Base-by-base conservation (phyloP, 208 protist species). In the Trypanosoma lewisi region DNA sequence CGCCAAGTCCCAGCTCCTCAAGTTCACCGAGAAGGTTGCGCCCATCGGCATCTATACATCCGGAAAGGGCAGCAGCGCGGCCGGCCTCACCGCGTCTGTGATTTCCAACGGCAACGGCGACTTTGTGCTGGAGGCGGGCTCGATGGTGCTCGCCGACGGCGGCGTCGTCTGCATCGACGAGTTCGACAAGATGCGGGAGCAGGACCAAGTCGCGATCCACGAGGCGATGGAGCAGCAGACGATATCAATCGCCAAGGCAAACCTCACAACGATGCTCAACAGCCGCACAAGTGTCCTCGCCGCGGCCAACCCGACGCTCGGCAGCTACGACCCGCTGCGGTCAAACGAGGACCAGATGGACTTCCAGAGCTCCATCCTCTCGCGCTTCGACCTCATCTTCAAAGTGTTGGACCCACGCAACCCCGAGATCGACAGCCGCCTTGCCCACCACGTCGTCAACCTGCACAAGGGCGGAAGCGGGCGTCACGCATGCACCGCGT, bases 211-310 rank as follows among this genome's bases (percentile, higher is more conserved):
- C 0, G 98, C 98, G 8, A 99, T 99, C 68, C 99, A 99, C 81
- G 98, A 99, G 80, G 99, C 99, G 17, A 99, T 99, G 99, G 99
- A 99, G 77, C 98, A 99, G 76, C 97, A 99, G 79, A 99, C 99
- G 27, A 99, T 99, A 62, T 99, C 97, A 8, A 99, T 99, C 72
- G 98, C 98, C 49, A 98, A 98, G 87, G 98, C 99, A 17, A 99
- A 99, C 71, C 98, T 99, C 50, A 99, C 98, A 0, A 99, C 99
- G 4, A 97, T 99, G 75, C 89, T 99, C 28, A 99, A 99, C 87
- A 97, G 97, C 48, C 87, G 99, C 50, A 99, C 98, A 4, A 87
- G 94, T 17, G 98, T 99, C 6, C 83, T 99, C 2, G 99, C 99
- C 0, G 99, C 99, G 25, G 99, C 99, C 6, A 99, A 99, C 86